A percentile compares a stretch with the other conserved stretches of the same genome.
Conservation (phyloP, 805 yeast species). For the Pichia insulana region DNA sequence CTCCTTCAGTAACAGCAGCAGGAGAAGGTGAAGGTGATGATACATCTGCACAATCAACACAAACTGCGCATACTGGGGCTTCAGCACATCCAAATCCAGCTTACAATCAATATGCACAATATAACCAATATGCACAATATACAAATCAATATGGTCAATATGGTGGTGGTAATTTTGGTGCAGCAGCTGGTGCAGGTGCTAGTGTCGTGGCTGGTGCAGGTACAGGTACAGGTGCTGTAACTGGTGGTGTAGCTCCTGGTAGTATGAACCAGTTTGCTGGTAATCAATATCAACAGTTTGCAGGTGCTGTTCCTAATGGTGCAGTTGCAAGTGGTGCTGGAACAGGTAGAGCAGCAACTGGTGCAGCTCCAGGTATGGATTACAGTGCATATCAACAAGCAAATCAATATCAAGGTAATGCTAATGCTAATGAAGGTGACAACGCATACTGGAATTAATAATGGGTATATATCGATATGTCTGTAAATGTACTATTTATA, state of each 20-base stretch:
- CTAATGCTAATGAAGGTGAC: slow-evolving; percentile 7
- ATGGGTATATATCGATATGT: background rate
- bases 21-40: slow-evolving; percentile 7
- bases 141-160: slow-evolving; percentile 6
- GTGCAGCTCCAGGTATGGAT: slow-evolving; percentile 4
- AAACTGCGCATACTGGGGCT: slow-evolving; percentile 3
- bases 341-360: slow-evolving; percentile 6
- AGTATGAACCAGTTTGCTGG: too few relatives aligned
- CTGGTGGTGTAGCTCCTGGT: background rate
- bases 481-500: background rate
- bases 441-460: slow-evolving; percentile 4
- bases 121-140: slow-evolving; percentile 8
- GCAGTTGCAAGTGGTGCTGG: slow-evolving; percentile 1
- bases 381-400: slow-evolving; percentile 3
- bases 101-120: slow-evolving; percentile 12
- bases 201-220: slow-evolving; percentile 1
- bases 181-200: slow-evolving; percentile 15
- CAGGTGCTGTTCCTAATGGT: slow-evolving; percentile 4
- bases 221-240: slow-evolving; percentile 11
- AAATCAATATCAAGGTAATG: slow-evolving; percentile 7
- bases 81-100: slow-evolving; percentile 10
- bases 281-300: background rate
- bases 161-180: slow-evolving; percentile 7
- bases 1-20: slow-evolving; percentile 11
- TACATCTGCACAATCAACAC: slow-evolving; percentile 15